These are phyloP conservation scores for Raphidocelis subcapitata DNA, from an alignment of 139 green algal species.

Conservation along the genomic window DNA sequence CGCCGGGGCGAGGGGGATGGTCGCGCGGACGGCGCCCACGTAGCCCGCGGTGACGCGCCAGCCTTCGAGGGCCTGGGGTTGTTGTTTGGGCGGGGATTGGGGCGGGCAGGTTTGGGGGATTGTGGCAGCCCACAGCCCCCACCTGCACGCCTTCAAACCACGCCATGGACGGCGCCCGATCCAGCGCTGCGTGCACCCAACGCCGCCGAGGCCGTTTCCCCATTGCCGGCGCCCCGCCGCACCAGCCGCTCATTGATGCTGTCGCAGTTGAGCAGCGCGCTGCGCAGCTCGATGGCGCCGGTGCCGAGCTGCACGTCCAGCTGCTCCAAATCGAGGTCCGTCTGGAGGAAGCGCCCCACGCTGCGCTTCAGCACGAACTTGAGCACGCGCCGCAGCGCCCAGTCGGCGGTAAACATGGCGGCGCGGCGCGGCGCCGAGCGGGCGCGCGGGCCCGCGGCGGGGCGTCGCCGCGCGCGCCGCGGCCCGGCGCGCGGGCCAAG, in stretches of 20 bases:
- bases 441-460: not conserved
- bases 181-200: too few species aligned
- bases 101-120: too few species aligned
- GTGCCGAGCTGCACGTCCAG: conserved; percentile 62
- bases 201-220: too few species aligned
- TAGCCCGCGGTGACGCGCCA: conserved; percentile 64
- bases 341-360: conserved; percentile 51
- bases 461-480: not conserved
- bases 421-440: not conserved
- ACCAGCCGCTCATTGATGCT: conserved; percentile 69
- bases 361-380: conserved; percentile 72
- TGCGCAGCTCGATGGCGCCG: conserved; percentile 64
- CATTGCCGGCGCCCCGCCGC: too few species aligned
- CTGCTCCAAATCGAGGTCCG: conserved; percentile 72
- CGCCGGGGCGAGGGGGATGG: conserved; percentile 44
- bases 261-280: conserved; percentile 66
- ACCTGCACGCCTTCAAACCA: too few species aligned
- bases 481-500: not conserved
- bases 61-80: conserved; percentile 35
- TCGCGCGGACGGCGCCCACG: conserved; percentile 46
- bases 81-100: too few species aligned
- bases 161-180: too few species aligned
- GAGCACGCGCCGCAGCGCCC: conserved; percentile 66
- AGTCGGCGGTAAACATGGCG: conserved; percentile 35
- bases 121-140: too few species aligned